Percentiles rank a stretch among this genome's conserved stretches.
Evolutionary conservation across 768 basidiomycete species (phyloP).

Genomic region (Kondoa subrosea): DNA sequence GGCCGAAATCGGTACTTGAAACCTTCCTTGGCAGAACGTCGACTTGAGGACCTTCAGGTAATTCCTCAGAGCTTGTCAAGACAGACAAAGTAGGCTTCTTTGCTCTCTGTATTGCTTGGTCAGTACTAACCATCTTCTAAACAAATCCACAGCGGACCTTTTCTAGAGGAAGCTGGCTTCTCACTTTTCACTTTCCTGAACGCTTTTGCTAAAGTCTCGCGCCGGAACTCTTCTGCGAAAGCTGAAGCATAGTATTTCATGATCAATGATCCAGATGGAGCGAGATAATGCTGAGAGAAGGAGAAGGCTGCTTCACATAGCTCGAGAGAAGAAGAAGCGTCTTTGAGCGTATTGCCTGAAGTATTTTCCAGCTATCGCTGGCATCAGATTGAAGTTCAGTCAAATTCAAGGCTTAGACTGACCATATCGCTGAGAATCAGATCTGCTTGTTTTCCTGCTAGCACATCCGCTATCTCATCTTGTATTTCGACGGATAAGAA

Average conservation of each 20-base stretch:
- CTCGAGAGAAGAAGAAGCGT: background rate
- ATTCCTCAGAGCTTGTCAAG: background rate
- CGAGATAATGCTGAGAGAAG: background rate
- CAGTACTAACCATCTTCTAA: background rate
- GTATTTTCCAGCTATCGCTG: constrained; percentile 3
- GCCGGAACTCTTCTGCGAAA: background rate
- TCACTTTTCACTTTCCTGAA: background rate
- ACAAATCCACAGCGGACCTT: background rate
- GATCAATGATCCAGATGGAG: background rate
- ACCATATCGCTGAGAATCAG: constrained; percentile 8
- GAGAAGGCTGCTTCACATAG: background rate
- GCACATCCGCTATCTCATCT: background rate
- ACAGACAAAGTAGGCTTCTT: constrained; percentile 7
- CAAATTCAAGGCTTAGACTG: background rate
- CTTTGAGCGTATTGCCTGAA: background rate
- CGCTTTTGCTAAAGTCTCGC: background rate
- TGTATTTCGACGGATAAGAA: background rate
- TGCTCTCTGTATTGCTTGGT: background rate
- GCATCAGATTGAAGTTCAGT: background rate
- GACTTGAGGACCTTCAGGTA: too few relatives aligned
- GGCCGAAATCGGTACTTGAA: too few relatives aligned
- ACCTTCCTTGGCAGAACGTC: too few relatives aligned
- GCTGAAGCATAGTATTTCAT: background rate
- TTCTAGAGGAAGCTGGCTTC: background rate
- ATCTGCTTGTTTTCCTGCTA: background rate